phyloP scores from a whole-genome alignment of 148 eudicot species.

The Simmondsia chinensis region DNA sequence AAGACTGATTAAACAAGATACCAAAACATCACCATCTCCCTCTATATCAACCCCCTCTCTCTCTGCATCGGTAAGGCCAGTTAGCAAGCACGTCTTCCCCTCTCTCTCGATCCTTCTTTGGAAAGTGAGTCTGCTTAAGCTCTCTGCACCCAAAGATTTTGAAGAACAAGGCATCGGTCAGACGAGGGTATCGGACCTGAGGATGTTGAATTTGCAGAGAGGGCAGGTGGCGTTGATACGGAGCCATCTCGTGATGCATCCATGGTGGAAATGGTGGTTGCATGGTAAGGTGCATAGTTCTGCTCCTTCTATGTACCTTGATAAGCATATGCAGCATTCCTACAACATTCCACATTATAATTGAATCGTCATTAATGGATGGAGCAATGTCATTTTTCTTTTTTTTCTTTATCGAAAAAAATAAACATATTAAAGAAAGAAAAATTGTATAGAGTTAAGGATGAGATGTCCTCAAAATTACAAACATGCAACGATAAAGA shows the following conservation, averaged over 20 bases:
- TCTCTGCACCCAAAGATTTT: conserved; percentile 12
- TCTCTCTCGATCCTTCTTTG: background rate
- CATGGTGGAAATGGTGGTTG: conserved; percentile 63
- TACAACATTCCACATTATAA: conserved; percentile 6
- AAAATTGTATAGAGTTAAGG: too few species aligned
- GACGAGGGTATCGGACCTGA: conserved; percentile 38
- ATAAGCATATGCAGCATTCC: conserved; percentile 82
- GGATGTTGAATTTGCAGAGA: conserved; percentile 63
- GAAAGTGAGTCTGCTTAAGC: too few species aligned
- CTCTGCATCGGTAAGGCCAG: background rate
- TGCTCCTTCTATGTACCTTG: conserved; percentile 45
- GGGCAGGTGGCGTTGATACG: conserved; percentile 71
- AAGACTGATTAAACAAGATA: too few species aligned
- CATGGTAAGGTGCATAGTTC: conserved; percentile 65
- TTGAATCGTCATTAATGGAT: too few species aligned
- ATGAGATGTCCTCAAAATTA: too few species aligned
- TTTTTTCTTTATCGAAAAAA: too few species aligned
- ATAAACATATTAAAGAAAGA: too few species aligned
- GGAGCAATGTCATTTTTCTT: too few species aligned
- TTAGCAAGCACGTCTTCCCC: background rate
- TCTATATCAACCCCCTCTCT: too few species aligned
- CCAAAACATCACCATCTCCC: too few species aligned
- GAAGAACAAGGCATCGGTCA: conserved; percentile 6
- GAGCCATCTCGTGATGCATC: conserved; percentile 66
- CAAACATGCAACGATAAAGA: too few species aligned